Evolutionary conservation across 257 asterid species (phyloP).

Genomic region (Solanum sitiens): DNA sequence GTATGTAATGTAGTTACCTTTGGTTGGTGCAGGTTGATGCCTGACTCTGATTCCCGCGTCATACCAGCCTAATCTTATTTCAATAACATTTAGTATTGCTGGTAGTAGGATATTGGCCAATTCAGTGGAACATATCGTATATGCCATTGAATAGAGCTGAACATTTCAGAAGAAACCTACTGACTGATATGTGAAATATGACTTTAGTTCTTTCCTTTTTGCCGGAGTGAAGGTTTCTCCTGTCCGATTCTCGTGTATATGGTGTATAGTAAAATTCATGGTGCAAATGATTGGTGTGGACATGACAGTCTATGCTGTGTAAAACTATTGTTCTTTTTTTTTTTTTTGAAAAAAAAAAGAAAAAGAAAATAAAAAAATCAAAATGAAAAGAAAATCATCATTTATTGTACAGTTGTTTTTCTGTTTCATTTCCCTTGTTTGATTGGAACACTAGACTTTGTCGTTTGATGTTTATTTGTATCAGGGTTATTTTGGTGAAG

Average conservation of each 20-base stretch:
- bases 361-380: background rate
- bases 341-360: background rate
- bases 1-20: background rate
- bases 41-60: background rate
- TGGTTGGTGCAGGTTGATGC: constrained; percentile 13
- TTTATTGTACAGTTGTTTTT: background rate
- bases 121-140: background rate
- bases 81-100: background rate
- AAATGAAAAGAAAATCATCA: background rate
- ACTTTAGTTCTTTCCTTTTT: constrained; percentile 3
- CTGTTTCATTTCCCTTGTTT: background rate
- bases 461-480: background rate
- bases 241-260: constrained; percentile 15
- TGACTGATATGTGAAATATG: constrained; percentile 19
- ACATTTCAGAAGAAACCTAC: constrained; percentile 9
- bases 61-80: background rate
- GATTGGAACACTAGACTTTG: background rate
- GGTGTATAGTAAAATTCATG: constrained; percentile 26
- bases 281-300: constrained; percentile 16
- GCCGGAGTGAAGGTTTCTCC: constrained; percentile 9
- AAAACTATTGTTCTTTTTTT: background rate
- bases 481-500: background rate
- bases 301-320: constrained; percentile 6
- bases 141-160: background rate
- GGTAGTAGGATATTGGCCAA: background rate